Conservation (phyloP, 2,329 filamentous ascomycete genomes). For the Fusarium stilboides region DNA sequence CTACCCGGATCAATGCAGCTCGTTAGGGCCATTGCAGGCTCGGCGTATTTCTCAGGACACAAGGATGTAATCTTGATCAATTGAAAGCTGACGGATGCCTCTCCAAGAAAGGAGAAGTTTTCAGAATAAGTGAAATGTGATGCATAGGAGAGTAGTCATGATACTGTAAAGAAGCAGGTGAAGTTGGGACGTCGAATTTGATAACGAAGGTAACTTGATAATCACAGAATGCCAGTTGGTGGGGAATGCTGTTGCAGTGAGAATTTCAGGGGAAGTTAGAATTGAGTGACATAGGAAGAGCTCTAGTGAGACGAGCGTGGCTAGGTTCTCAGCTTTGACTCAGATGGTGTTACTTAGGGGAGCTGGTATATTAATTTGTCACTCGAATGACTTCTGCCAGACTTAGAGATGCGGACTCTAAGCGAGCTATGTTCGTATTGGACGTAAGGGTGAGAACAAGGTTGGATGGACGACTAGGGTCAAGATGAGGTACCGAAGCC, state of each 20-base stretch:
- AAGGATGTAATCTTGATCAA: neutral
- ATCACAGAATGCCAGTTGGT: neutral
- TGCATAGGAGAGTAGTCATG: neutral
- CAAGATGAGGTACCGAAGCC: conserved; percentile 6
- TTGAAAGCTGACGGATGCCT: neutral
- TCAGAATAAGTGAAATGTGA: neutral
- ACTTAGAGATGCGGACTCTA: neutral
- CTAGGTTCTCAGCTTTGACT: neutral
- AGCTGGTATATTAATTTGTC: conserved; percentile 16
- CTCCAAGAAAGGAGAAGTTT: neutral
- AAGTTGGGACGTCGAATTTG: neutral
- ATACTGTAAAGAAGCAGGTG: neutral
- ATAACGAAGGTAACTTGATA: neutral
- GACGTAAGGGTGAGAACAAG: conserved; percentile 6
- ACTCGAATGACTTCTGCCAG: neutral
- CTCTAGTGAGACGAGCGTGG: conserved; percentile 11
- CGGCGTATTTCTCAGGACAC: neutral
- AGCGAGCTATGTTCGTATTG: neutral
- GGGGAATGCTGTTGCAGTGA: neutral
- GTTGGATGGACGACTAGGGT: neutral
- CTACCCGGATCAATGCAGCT: neutral
- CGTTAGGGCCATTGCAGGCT: conserved; percentile 1
- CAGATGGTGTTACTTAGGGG: conserved; percentile 8
- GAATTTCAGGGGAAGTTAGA: conserved; percentile 5
- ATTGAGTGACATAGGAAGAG: conserved; percentile 1